Base-by-base conservation (phyloP, 768 basidiomycete species). In the Trametes sanguinea region DNA sequence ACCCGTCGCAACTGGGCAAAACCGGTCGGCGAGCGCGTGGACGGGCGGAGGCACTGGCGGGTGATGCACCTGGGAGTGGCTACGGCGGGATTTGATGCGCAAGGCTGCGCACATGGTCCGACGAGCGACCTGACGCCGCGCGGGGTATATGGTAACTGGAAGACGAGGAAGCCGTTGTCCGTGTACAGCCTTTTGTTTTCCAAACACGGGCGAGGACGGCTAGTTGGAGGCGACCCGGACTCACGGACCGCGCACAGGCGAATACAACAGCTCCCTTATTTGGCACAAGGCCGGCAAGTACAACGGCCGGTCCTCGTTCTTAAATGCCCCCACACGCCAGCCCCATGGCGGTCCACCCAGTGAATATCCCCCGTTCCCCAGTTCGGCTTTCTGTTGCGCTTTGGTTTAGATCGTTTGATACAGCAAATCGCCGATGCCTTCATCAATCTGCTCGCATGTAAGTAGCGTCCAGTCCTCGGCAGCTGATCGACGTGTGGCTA, bases 381-480 rank as follows among this genome's bases (percentile, higher is more conserved):
- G 22, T 51, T 42, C 39, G 22, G 46, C 45, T 44, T 46, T 42
- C 48, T 32, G 10, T 27, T 6, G 13, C 13, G 3, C 4, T 17
- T 6, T 14, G 6, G 9, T 30, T 8, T 56, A 14, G 16, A 39
- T 35, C 30, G 27, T 7, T 45, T 27, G 46, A 42, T 35, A 53
- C n/a, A 55, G 17, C 35, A 9, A 6, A 45, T 29, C 29, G 51
- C 51, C 60, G 27, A 65, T 66, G 65, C 17, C 63, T 35, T 65
- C 62, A 35, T 65, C 67, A 6, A 51, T 66, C 17, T 57, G 61
- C 47, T 61, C 62, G 22, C 65, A 66, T 42, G 67, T 68, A 35
- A 55, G 67, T 65, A 14, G 48, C 30, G 8, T 33, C 48, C 13
- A 2, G 29, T 14, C 3, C 29, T 22, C 40, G 13, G 35, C 35